A percentile compares a stretch with the other conserved stretches of the same genome.
Conservation (phyloP, 176 grass and related monocot species). For the Bolboschoenus planiculmis region DNA sequence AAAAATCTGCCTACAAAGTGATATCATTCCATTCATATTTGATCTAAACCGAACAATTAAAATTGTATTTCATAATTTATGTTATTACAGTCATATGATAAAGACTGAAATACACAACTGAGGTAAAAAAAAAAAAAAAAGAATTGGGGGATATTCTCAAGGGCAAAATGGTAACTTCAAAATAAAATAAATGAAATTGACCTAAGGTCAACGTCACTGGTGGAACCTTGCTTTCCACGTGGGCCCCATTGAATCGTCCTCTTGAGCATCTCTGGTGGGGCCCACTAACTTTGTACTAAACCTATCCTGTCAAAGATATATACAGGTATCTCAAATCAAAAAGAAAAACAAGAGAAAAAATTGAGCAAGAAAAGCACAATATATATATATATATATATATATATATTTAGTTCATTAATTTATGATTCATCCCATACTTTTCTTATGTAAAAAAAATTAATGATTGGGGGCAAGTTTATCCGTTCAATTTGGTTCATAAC, state of each 20-base stretch:
- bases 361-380: too few species aligned
- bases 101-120: too few species aligned
- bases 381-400: too few species aligned
- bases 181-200: not conserved
- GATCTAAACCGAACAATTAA: too few species aligned
- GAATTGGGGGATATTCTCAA: not conserved
- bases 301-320: not conserved
- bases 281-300: not conserved
- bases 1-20: too few species aligned
- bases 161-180: not conserved
- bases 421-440: not conserved
- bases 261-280: not conserved
- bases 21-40: too few species aligned
- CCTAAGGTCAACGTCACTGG: not conserved
- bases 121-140: too few species aligned
- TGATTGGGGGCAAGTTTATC: too few species aligned
- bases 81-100: too few species aligned
- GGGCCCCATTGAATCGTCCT: not conserved
- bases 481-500: not conserved
- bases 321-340: not conserved
- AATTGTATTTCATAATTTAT: too few species aligned
- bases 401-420: too few species aligned
- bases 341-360: not conserved
- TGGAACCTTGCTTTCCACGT: constrained; percentile 10
- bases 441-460: not conserved